A percentile compares a stretch with the other conserved stretches of the same genome.
These are phyloP conservation scores for Croton laevigatus DNA, from an alignment of 441 rosid species.

Conservation along the genomic window DNA sequence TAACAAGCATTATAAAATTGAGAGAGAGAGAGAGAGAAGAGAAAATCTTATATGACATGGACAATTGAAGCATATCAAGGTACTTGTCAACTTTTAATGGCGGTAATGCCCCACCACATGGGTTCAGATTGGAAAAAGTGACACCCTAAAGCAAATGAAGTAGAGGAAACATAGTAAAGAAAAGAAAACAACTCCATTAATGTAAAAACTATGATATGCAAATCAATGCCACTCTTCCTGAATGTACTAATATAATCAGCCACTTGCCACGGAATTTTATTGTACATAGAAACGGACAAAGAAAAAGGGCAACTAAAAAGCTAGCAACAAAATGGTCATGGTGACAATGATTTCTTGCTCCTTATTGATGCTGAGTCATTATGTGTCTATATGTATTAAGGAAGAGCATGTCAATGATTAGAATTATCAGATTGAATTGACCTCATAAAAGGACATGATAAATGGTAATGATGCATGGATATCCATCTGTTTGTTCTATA, in stretches of 20 bases:
- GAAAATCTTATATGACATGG: neutral
- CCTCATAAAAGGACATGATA: neutral
- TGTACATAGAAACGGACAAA: neutral
- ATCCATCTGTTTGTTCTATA: neutral
- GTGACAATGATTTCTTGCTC: neutral
- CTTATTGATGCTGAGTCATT: neutral
- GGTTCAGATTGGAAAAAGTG: neutral
- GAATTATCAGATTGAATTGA: neutral
- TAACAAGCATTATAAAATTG: neutral
- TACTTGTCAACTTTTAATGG: neutral
- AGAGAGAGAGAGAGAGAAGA: neutral
- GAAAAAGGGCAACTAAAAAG: neutral
- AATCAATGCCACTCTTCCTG: too few relatives aligned
- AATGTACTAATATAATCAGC: neutral
- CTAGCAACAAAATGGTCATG: neutral
- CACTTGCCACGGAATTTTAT: neutral
- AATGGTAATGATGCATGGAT: neutral
- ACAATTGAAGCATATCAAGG: neutral
- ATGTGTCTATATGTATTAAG: constrained; percentile 1
- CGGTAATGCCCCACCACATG: neutral
- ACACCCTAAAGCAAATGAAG: neutral
- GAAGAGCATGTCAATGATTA: neutral
- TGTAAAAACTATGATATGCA: too few relatives aligned
- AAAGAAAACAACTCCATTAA: neutral
- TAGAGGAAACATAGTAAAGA: neutral